Percentiles rank a stretch among this genome's conserved stretches.
These are phyloP conservation scores for Puccinia horiana DNA, from an alignment of 1,284 basidiomycete species.

Conservation along the genomic window DNA sequence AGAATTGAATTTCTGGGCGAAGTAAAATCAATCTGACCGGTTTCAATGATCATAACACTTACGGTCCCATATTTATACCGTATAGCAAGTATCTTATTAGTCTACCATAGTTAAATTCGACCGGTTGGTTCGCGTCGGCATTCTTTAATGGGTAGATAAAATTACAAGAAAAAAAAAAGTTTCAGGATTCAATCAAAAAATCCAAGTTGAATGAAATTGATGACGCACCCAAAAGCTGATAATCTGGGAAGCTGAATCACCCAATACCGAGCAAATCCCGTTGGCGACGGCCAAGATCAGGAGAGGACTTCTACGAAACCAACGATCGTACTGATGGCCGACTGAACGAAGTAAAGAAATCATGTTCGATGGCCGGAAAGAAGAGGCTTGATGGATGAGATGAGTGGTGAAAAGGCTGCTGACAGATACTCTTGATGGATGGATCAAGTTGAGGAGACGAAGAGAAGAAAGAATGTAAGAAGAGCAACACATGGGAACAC, in stretches of 20 bases:
- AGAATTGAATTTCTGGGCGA: background rate
- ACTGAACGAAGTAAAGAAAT: slow-evolving; percentile 25
- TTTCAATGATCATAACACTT: slow-evolving; percentile 32
- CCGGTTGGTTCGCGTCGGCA: background rate
- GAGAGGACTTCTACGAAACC: slow-evolving; percentile 33
- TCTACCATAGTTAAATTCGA: slow-evolving; percentile 21
- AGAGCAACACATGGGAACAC: background rate
- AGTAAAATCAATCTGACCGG: slow-evolving; percentile 32
- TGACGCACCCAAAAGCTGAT: slow-evolving; percentile 23
- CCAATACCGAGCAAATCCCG: slow-evolving; percentile 32
- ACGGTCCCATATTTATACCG: slow-evolving; percentile 47
- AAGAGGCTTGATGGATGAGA: background rate
- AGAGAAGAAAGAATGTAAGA: background rate
- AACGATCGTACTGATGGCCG: slow-evolving; percentile 35
- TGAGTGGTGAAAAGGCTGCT: background rate
- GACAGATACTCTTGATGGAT: background rate
- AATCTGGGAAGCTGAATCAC: slow-evolving; percentile 33
- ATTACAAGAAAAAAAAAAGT: background rate
- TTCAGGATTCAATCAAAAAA: background rate
- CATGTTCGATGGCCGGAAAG: slow-evolving; percentile 12
- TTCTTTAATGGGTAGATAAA: background rate
- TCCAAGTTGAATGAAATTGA: background rate
- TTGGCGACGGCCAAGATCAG: slow-evolving; percentile 29
- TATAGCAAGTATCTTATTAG: slow-evolving; percentile 33
- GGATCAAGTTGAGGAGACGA: background rate